phyloP scores from a whole-genome alignment of 805 yeast species.

The Myxozyma kluyveri region DNA sequence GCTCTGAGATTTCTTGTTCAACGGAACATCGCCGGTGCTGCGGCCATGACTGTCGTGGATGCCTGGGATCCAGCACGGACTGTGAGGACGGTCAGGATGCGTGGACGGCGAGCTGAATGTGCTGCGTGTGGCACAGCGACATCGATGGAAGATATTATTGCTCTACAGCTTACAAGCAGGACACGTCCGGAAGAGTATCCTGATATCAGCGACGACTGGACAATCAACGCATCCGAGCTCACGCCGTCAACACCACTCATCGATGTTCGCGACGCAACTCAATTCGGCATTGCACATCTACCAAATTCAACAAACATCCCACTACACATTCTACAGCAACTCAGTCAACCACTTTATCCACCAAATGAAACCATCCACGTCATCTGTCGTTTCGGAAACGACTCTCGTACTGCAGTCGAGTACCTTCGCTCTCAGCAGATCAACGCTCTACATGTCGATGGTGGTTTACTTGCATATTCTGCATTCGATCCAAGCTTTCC shows the following conservation, averaged over 20 bases:
- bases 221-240: background rate
- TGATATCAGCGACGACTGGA: background rate
- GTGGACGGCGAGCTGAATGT: constrained; percentile 62
- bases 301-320: constrained; percentile 64
- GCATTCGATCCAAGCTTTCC: constrained; percentile 62
- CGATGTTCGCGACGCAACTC: constrained; percentile 82
- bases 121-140: constrained; percentile 53
- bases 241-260: constrained; percentile 41
- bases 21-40: constrained; percentile 49
- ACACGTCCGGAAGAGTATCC: background rate
- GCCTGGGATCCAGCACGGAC: constrained; percentile 52
- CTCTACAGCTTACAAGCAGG: background rate
- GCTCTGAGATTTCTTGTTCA: constrained; percentile 67
- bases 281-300: constrained; percentile 64
- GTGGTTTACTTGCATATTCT: constrained; percentile 76
- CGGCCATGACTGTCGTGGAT: constrained; percentile 51
- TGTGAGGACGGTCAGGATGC: constrained; percentile 73
- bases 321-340: constrained; percentile 46
- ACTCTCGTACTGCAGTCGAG: constrained; percentile 74
- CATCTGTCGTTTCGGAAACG: constrained; percentile 86
- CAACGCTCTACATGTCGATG: constrained; percentile 63
- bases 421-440: constrained; percentile 53
- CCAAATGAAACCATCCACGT: constrained; percentile 47
- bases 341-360: constrained; percentile 28
- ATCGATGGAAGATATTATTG: background rate